Base-by-base conservation (phyloP, 352 stramenopile genomes). In the Pythium biforme region DNA sequence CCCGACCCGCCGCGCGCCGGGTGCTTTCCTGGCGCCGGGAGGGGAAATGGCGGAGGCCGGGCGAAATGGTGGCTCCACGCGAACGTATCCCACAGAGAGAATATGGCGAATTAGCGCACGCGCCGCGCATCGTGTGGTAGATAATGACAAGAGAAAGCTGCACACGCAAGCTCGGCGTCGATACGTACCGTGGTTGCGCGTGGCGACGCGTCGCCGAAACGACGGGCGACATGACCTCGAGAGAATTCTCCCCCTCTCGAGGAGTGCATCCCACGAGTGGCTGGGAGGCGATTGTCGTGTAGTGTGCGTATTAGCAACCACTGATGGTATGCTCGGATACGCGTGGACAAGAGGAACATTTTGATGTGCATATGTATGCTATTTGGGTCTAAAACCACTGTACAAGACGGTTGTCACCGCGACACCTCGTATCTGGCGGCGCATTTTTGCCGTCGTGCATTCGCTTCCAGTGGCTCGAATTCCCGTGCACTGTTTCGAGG, bases 401-500 rank as follows among this genome's bases (percentile, higher is more conserved):
- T n/a, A 45, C 9, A n/a, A 47, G 22, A 17, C 11, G 12, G 20
- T 29, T n/a, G 22, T 53, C 55, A 39, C 33, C 43, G 55, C 20
- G 55, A 55, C 55, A 26, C 55, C 55, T 62, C 43, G 43, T 10
- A 37, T 26, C 23, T n/a, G 23, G 29, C 33, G 6, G 25, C 31
- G 20, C 27, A 55, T 55, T 62, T 62, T 62, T 47, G 54, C 47
- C 37, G 55, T 55, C 45, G 43, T 55, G 20, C 55, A 55, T 34
- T 55, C 55, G 55, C 43, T 62, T 54, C 45, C 55, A 62, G 45
- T 55, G 43, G 43, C 55, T 62, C 55, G 55, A 62, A 49, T 55
- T 34, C 33, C 34, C 20, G 37, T 22, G 20, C 34, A 7, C 7
- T 34, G 33, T 49, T 37, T 26, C 15, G 34, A 34, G 14, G 34